Evolutionary conservation across 371 early-diverging fungal species (phyloP), one percentile per base, ranked within the genome.

Genomic region (Dichotomocladium elegans): DNA sequence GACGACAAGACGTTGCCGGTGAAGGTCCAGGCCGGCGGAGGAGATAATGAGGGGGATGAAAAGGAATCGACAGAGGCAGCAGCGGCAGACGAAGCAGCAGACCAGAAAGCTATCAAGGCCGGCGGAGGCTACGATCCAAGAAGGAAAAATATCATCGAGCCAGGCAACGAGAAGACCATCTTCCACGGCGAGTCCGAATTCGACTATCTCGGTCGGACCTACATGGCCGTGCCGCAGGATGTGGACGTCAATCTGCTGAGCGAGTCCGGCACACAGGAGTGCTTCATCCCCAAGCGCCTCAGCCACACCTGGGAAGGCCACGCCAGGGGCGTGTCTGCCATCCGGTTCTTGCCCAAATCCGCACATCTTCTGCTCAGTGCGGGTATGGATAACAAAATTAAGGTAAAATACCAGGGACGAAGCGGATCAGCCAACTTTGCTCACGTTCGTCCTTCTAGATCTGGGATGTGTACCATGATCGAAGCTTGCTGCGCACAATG

Each of bases 231-330:
- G 1, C 98, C 97, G 22, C 76, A 79, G 45, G 97, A 95, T 65
- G 65, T 93, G 53, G 90, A 88, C 58, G 75, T 87, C 57, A 85
- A 87, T 64, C 57, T 93, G 50, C 51, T 72, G n/a, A 84, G 83
- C 4, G 91, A 90, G 50, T 70, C 89, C 6, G 92, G 92, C 7
- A 59, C 68, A 12, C 85, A 90, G 59, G 83, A 89, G 47, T 91
- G 93, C 63, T 93, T 86, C 63, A 77, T 92, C 27, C 97, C 97
- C 29, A 94, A 94, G 59, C 74, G 72, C 47, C 66, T 87, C 30
- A 75, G 96, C 47, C 94, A 95, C 64, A 94, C 95, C 7, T 98
- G 92, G 89, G 82, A 83, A 22, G 98, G 96, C 1, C 98, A 97
- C 62, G 84, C 85, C 26, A 93, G 93, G 55, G 98, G 92, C 12